Conservation (phyloP, 2,329 filamentous ascomycete genomes). For the Penicillium thymicola region DNA sequence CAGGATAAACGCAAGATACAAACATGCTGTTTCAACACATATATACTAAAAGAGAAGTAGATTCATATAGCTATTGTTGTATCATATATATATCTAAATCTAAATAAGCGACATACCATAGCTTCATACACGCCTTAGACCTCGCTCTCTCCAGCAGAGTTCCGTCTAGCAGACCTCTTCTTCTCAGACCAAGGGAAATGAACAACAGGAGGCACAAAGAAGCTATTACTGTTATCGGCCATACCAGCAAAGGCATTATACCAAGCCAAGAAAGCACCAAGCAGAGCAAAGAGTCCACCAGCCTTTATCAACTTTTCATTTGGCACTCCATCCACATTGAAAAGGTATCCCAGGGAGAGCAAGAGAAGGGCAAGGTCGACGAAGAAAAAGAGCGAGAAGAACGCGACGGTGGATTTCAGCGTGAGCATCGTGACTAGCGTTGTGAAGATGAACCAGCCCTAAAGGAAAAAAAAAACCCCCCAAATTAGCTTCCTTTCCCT, state of each 20-base stretch:
- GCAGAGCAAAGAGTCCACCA: constrained; percentile 52
- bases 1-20: background rate
- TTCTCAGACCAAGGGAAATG: constrained; percentile 28
- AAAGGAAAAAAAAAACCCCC: background rate
- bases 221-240: constrained; percentile 49
- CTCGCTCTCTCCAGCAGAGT: background rate
- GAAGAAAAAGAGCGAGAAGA: constrained; percentile 70
- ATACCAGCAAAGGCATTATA: constrained; percentile 56
- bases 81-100: background rate
- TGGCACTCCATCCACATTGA: constrained; percentile 29
- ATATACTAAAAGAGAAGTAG: background rate
- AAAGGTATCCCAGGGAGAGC: constrained; percentile 60
- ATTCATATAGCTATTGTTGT: background rate
- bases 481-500: background rate
- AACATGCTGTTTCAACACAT: too few relatives aligned
- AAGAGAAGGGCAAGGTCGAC: constrained; percentile 71
- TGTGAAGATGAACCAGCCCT: constrained; percentile 79
- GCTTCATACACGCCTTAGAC: background rate
- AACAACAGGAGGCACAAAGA: constrained; percentile 23
- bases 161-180: background rate
- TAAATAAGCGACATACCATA: background rate
- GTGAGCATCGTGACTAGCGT: constrained; percentile 68
- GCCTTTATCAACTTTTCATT: constrained; percentile 33
- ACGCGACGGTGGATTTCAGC: constrained; percentile 69
- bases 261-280: constrained; percentile 54